Conservation (phyloP, 805 yeast species). For the Priceomyces melissophilus region DNA sequence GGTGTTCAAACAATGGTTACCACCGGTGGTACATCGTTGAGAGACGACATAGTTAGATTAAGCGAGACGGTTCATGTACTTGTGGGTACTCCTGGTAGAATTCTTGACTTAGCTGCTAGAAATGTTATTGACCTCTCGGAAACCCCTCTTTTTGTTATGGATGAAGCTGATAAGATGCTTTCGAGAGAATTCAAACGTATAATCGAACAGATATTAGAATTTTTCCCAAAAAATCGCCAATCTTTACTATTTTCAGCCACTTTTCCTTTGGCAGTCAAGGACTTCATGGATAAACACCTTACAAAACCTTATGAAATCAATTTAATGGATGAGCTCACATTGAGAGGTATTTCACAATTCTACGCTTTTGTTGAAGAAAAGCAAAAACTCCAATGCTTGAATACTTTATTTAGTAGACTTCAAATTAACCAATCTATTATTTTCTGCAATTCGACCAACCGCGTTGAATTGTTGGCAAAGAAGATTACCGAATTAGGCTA, state of each 20-base stretch:
- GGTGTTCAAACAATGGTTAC: conserved; percentile 94
- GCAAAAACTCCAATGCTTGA: conserved; percentile 92
- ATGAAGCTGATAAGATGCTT: conserved; percentile 97
- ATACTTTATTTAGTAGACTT: conserved; percentile 88
- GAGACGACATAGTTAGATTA: conserved; percentile 91
- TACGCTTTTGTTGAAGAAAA: conserved; percentile 98
- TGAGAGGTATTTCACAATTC: conserved; percentile 94
- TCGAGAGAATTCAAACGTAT: conserved; percentile 84
- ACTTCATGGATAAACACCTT: conserved; percentile 87
- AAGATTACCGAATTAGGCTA: conserved; percentile 95
- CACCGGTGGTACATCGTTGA: conserved; percentile 93
- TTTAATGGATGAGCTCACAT: conserved; percentile 94
- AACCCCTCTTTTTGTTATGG: conserved; percentile 90
- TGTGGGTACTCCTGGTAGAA: conserved; percentile 98
- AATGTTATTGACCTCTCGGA: conserved; percentile 81
- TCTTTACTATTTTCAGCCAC: conserved; percentile 91
- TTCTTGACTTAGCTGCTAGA: conserved; percentile 88
- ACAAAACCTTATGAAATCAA: conserved; percentile 93
- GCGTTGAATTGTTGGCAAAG: conserved; percentile 93
- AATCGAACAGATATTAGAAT: conserved; percentile 79
- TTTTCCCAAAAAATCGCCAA: conserved; percentile 70
- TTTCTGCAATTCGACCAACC: conserved; percentile 93
- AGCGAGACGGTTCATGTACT: conserved; percentile 90
- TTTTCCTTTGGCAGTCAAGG: conserved; percentile 90
- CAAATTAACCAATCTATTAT: conserved; percentile 96